Evolutionary conservation across 2,329 filamentous ascomycete species (phyloP).

Genomic region (Pseudogymnoascus sp.): DNA sequence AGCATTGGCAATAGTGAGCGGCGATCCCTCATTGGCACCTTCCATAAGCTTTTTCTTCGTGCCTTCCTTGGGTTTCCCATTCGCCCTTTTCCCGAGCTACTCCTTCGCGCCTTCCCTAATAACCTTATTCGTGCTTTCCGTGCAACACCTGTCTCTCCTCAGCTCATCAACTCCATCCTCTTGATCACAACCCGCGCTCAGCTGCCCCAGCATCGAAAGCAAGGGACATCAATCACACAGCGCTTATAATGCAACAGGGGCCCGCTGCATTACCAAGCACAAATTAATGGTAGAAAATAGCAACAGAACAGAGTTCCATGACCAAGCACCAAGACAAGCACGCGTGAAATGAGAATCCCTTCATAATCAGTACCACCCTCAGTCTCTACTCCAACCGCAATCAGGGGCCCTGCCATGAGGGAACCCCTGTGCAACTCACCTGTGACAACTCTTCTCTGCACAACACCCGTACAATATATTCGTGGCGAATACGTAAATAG

Average conservation of each 20-base stretch:
- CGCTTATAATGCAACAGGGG: background rate
- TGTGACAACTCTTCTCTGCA: background rate
- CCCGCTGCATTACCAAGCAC: background rate
- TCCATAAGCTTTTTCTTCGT: background rate
- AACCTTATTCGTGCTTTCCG: background rate
- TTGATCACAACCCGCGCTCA: background rate
- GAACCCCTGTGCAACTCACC: background rate
- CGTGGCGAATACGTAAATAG: background rate
- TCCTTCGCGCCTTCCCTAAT: background rate
- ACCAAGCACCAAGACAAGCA: background rate
- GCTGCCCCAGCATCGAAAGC: background rate
- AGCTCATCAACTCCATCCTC: background rate
- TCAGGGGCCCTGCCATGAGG: background rate
- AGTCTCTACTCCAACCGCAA: background rate
- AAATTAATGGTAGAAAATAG: background rate
- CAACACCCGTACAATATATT: background rate
- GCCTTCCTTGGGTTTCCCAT: background rate
- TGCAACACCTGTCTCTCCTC: background rate
- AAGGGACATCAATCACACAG: background rate
- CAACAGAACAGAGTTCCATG: too few relatives aligned
- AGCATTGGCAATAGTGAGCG: slow-evolving; percentile 21
- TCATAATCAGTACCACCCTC: background rate
- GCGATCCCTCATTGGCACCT: background rate
- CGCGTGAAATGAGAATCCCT: background rate
- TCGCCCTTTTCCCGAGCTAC: background rate